phyloP scores from a whole-genome alignment of 345 rosid species.

The Linum lewisii region DNA sequence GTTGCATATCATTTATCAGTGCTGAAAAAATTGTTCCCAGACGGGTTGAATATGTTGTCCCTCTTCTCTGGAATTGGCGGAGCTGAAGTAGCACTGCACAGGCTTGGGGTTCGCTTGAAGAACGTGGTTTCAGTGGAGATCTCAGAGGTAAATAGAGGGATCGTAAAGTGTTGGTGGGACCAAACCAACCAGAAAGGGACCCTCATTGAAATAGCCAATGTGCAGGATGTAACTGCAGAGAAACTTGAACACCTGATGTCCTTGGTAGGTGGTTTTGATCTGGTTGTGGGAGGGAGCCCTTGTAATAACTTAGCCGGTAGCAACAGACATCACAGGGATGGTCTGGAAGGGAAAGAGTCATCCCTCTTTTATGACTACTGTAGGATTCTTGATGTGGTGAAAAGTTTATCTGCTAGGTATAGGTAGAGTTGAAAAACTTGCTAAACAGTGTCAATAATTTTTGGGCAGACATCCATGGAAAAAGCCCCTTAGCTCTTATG shows the following conservation, averaged over 20 bases:
- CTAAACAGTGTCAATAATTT: background rate
- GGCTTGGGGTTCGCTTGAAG: conserved; percentile 59
- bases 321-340: conserved; percentile 58
- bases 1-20: conserved; percentile 85
- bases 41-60: conserved; percentile 62
- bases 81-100: conserved; percentile 80
- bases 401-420: conserved; percentile 17
- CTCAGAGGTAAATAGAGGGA: conserved; percentile 47
- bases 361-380: conserved; percentile 63
- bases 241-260: conserved; percentile 40
- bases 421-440: background rate
- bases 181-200: conserved; percentile 83
- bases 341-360: conserved; percentile 80
- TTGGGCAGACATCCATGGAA: background rate
- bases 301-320: conserved; percentile 91
- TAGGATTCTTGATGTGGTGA: conserved; percentile 57
- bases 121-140: conserved; percentile 70
- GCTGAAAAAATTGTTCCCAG: conserved; percentile 48
- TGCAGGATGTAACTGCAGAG: conserved; percentile 35
- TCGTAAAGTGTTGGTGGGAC: conserved; percentile 70
- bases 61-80: conserved; percentile 96
- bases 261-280: conserved; percentile 67
- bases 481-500: no score
- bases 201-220: conserved; percentile 42
- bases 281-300: conserved; percentile 84